A percentile compares a stretch with the other conserved stretches of the same genome.
phyloP scores from a whole-genome alignment of 2,329 filamentous ascomycete species.

The Allantophomopsis cytisporea region DNA sequence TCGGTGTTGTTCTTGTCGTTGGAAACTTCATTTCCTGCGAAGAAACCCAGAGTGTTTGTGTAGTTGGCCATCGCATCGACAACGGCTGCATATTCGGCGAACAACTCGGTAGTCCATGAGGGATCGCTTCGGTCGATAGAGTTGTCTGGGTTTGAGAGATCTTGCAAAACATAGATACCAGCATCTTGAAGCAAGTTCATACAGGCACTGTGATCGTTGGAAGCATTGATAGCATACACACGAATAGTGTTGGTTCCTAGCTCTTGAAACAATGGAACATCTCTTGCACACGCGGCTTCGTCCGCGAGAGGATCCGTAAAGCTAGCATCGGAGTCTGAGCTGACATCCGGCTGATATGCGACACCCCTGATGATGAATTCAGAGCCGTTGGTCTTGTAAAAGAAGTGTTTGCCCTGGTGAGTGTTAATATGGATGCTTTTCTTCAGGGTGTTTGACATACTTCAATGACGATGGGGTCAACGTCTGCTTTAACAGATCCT shows the following conservation, averaged over 20 bases:
- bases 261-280: conserved; percentile 67
- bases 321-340: conserved; percentile 31
- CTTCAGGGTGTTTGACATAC: no score
- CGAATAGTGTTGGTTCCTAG: conserved; percentile 87
- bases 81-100: conserved; percentile 69
- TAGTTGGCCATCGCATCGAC: conserved; percentile 73
- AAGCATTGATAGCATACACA: conserved; percentile 84
- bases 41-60: conserved; percentile 91
- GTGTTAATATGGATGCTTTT: conserved; percentile 1
- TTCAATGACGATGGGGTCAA: conserved; percentile 38
- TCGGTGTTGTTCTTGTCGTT: conserved; percentile 80
- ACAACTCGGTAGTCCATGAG: conserved; percentile 67
- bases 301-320: conserved; percentile 81
- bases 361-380: conserved; percentile 93
- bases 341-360: conserved; percentile 79
- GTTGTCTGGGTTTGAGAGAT: conserved; percentile 65
- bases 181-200: conserved; percentile 72
- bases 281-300: conserved; percentile 58
- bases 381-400: conserved; percentile 38
- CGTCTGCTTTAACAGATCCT: conserved; percentile 33
- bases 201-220: conserved; percentile 63
- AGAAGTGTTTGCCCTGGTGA: conserved; percentile 18
- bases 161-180: conserved; percentile 91
- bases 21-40: conserved; percentile 94
- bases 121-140: conserved; percentile 81